These are phyloP conservation scores for Passiflora organensis DNA, from an alignment of 345 rosid genomes.

Conservation along the genomic window DNA sequence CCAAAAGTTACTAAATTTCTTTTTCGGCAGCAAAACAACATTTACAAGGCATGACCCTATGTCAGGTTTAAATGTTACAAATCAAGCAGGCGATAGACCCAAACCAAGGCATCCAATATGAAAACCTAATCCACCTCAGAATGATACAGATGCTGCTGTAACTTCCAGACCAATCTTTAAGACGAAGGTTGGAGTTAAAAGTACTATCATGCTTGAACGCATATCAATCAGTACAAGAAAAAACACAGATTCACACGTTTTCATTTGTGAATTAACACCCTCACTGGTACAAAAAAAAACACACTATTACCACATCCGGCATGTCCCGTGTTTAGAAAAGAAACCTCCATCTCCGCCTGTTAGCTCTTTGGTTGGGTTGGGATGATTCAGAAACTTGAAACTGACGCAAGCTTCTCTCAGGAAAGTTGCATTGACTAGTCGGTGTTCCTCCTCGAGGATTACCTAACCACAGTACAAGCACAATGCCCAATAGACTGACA, in stretches of 20 bases:
- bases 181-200: background rate
- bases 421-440: slow-evolving; percentile 16
- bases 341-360: slow-evolving; percentile 76
- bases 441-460: slow-evolving; percentile 46
- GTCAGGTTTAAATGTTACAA: no score
- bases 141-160: background rate
- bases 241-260: no score
- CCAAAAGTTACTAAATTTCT: no score
- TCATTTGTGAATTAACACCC: background rate
- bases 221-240: no score
- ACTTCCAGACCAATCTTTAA: background rate
- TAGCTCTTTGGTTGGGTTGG: slow-evolving; percentile 37
- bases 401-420: slow-evolving; percentile 19
- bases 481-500: slow-evolving; percentile 69
- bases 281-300: background rate
- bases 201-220: background rate
- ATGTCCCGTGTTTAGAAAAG: slow-evolving; percentile 31
- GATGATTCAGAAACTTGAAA: slow-evolving; percentile 16
- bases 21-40: no score
- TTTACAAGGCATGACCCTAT: no score
- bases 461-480: slow-evolving; percentile 60
- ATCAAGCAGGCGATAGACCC: background rate
- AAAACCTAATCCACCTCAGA: background rate
- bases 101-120: background rate
- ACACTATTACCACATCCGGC: background rate